Percentiles rank a stretch among this genome's conserved stretches.
Evolutionary conservation across 2,329 filamentous ascomycete genomes (phyloP).

Genomic region (Xylaria polymorpha): DNA sequence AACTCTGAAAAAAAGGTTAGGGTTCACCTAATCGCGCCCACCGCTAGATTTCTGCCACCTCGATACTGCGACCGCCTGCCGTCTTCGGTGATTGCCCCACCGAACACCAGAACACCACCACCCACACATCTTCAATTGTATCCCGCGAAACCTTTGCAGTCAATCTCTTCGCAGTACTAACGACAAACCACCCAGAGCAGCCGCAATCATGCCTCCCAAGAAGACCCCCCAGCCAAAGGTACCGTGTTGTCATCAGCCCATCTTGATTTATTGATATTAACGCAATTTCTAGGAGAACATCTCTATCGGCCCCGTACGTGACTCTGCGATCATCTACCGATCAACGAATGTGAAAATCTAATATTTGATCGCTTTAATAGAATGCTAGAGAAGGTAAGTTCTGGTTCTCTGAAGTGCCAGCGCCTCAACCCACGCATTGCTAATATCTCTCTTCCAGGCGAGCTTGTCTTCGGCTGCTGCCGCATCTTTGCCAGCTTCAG

Average conservation of each 20-base stretch:
- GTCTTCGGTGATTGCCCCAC: conserved; percentile 33
- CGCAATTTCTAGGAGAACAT: conserved; percentile 89
- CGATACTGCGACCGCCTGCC: conserved; percentile 42
- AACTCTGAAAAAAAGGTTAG: conserved; percentile 35
- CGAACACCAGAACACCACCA: conserved; percentile 33
- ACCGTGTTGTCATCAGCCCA: not conserved
- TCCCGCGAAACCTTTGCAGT: conserved; percentile 29
- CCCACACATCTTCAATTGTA: conserved; percentile 48
- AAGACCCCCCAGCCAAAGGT: conserved; percentile 77
- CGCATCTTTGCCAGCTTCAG: conserved; percentile 96
- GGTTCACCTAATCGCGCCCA: conserved; percentile 41
- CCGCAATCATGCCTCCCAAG: conserved; percentile 90
- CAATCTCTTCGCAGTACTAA: conserved; percentile 36
- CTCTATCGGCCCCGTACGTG: conserved; percentile 60
- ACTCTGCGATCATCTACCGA: conserved; percentile 10
- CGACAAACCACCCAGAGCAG: conserved; percentile 45
- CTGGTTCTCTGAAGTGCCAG: not conserved
- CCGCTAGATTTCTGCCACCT: conserved; percentile 40
- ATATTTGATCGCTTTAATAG: conserved; percentile 38
- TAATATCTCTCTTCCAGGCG: conserved; percentile 67
- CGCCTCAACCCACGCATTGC: conserved; percentile 21
- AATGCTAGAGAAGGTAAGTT: conserved; percentile 91
- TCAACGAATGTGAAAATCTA: conserved; percentile 27
- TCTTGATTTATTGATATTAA: conserved; percentile 18
- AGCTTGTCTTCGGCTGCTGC: conserved; percentile 97